These are phyloP conservation scores for Voacanga thouarsii DNA, from an alignment of 257 asterid genomes.

Conservation along the genomic window DNA sequence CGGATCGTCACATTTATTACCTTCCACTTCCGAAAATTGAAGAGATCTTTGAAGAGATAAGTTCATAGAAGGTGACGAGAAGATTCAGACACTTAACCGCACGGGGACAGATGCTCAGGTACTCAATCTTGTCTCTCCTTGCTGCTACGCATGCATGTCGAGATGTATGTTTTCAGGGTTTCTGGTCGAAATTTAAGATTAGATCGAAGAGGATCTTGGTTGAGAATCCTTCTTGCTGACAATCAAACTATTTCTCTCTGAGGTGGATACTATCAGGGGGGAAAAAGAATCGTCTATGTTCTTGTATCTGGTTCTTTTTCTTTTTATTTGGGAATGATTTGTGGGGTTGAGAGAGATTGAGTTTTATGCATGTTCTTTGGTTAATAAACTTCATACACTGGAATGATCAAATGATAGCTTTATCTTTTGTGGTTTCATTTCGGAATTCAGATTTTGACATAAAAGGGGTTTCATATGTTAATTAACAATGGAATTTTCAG, in stretches of 20 bases:
- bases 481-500: neutral
- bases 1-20: neutral
- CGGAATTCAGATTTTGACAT: slow-evolving; percentile 2
- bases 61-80: neutral
- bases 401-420: neutral
- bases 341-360: neutral
- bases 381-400: neutral
- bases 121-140: slow-evolving; percentile 7
- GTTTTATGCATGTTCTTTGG: neutral
- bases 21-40: neutral
- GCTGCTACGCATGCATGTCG: neutral
- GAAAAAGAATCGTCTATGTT: neutral
- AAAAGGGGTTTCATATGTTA: neutral
- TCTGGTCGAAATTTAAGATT: neutral
- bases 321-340: neutral
- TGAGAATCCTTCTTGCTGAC: neutral
- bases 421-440: neutral
- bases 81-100: neutral
- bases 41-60: too few relatives aligned
- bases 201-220: slow-evolving; percentile 12
- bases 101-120: neutral
- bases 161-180: neutral
- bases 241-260: neutral
- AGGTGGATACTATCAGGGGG: neutral
- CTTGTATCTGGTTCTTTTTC: neutral